Percentiles rank a stretch among this genome's conserved stretches.
Conservation (phyloP, 164 flowering plant species). For the Annona cherimola region DNA sequence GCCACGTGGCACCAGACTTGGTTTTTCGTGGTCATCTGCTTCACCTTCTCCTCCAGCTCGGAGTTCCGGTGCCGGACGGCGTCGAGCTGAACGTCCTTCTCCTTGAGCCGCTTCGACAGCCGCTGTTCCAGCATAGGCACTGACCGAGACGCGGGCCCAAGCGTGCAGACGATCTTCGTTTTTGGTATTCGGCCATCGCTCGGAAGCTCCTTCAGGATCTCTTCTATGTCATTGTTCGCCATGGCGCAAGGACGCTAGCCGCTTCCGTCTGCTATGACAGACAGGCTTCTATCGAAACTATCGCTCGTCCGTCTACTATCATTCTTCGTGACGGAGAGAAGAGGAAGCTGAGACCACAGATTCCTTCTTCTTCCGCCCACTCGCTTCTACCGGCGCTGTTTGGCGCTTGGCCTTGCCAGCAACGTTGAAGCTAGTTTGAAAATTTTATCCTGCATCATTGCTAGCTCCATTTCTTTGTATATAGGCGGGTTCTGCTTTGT, state of each 20-base stretch:
- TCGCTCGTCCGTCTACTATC: too few relatives aligned
- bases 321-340: too few relatives aligned
- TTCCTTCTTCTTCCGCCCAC: too few relatives aligned
- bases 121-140: slow-evolving; percentile 33
- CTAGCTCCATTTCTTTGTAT: too few relatives aligned
- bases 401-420: too few relatives aligned
- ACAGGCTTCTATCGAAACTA: too few relatives aligned
- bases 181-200: slow-evolving; percentile 54
- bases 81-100: slow-evolving; percentile 23
- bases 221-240: slow-evolving; percentile 45
- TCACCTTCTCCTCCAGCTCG: slow-evolving; percentile 28
- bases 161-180: slow-evolving; percentile 77
- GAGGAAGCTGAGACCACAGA: too few relatives aligned
- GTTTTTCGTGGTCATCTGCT: slow-evolving; percentile 26
- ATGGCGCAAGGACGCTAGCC: not conserved
- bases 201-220: slow-evolving; percentile 61
- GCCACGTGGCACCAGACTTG: slow-evolving; percentile 32
- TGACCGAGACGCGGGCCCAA: slow-evolving; percentile 68
- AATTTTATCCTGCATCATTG: too few relatives aligned
- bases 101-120: slow-evolving; percentile 16
- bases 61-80: slow-evolving; percentile 18
- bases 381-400: too few relatives aligned
- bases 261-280: too few relatives aligned
- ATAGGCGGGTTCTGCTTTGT: too few relatives aligned
- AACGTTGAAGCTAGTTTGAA: too few relatives aligned